These are phyloP conservation scores for Prunus salicina DNA, from an alignment of 306 rosid species.

Conservation along the genomic window DNA sequence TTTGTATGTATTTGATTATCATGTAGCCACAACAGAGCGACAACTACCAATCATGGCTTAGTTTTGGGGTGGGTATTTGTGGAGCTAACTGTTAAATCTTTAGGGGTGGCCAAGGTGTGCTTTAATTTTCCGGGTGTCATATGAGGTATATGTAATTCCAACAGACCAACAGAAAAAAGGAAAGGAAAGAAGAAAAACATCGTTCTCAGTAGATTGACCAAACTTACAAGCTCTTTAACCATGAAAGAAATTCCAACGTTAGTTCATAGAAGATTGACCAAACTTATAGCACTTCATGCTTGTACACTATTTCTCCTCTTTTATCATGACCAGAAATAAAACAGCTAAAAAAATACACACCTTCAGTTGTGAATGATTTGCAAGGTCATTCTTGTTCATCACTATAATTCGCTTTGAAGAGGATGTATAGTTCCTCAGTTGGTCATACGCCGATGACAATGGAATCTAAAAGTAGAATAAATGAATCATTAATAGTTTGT, in stretches of 20 bases:
- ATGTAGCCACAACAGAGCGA: background rate
- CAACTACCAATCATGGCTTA: no score
- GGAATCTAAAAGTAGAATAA: constrained; percentile 57
- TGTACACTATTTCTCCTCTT: background rate
- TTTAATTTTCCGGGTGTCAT: background rate
- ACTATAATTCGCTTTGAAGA: constrained; percentile 42
- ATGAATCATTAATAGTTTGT: background rate
- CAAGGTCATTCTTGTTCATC: constrained; percentile 83
- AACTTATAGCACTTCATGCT: background rate
- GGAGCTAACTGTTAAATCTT: no score
- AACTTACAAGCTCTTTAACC: background rate
- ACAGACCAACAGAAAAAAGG: background rate
- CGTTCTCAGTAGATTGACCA: background rate
- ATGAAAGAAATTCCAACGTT: background rate
- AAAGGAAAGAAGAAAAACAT: background rate
- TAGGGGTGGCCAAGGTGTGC: background rate
- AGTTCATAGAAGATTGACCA: background rate
- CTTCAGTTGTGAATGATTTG: constrained; percentile 46
- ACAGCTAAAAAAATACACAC: constrained; percentile 28
- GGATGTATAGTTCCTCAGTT: constrained; percentile 26
- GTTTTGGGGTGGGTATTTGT: no score
- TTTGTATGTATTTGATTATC: no score
- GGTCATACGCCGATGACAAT: constrained; percentile 49
- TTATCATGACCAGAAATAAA: constrained; percentile 2
- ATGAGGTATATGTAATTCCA: background rate